Evolutionary conservation across 1,284 basidiomycete genomes (phyloP).

Genomic region (Tremellales sp.): DNA sequence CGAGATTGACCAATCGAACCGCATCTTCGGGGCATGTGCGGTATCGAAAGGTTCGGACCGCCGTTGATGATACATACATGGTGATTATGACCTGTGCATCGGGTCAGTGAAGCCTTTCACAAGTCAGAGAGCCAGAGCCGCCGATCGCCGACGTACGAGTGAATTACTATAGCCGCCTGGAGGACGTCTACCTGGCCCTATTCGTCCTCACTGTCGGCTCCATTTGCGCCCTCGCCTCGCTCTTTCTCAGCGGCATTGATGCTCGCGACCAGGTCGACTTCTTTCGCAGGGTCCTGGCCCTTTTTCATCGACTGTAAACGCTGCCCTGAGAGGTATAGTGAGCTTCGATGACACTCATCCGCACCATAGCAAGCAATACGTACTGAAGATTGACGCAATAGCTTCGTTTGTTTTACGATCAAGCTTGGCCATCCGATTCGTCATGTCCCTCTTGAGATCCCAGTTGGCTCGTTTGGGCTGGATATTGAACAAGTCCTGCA

Average conservation of each 20-base stretch:
- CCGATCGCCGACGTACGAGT: no score
- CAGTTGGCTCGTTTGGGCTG: slow-evolving; percentile 94
- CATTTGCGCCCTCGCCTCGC: slow-evolving; percentile 20
- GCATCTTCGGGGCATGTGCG: no score
- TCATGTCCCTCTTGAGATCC: slow-evolving; percentile 93
- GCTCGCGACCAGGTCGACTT: slow-evolving; percentile 44
- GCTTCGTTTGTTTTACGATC: slow-evolving; percentile 87
- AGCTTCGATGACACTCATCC: background rate
- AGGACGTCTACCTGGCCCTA: slow-evolving; percentile 6
- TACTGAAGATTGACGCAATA: slow-evolving; percentile 86
- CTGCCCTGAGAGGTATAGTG: slow-evolving; percentile 30
- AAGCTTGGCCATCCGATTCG: slow-evolving; percentile 81
- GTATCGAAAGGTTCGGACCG: no score
- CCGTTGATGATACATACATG: no score
- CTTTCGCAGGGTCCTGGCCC: slow-evolving; percentile 24
- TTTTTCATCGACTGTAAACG: slow-evolving; percentile 44
- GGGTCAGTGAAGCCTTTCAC: no score
- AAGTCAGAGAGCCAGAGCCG: no score
- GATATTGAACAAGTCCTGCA: slow-evolving; percentile 89
- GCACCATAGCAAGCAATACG: slow-evolving; percentile 36
- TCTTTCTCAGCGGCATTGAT: slow-evolving; percentile 45
- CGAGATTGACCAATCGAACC: no score
- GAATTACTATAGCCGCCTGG: no score
- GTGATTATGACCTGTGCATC: no score
- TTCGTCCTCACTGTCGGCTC: slow-evolving; percentile 27